phyloP scores from a whole-genome alignment of 768 basidiomycete genomes.

The Russula griseocarnosa region DNA sequence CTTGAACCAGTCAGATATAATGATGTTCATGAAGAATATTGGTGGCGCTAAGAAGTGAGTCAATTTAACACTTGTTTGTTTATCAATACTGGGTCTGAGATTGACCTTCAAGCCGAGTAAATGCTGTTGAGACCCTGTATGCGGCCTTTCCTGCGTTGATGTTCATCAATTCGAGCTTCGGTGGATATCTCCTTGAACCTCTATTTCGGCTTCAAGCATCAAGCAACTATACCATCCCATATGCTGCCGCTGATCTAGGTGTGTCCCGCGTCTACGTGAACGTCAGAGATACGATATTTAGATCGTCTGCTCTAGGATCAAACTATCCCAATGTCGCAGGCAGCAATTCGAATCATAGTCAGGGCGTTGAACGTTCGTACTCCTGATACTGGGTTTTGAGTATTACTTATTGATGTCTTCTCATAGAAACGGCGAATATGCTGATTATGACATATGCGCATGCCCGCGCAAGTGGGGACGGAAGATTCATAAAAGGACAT shows the following conservation, averaged over 20 bases:
- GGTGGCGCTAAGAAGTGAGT: constrained; percentile 38
- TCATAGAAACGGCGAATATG: constrained; percentile 36
- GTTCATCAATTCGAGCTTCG: constrained; percentile 51
- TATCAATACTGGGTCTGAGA: not conserved
- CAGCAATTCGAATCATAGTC: constrained; percentile 5
- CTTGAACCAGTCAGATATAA: constrained; percentile 50
- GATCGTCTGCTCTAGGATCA: constrained; percentile 3
- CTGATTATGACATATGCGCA: constrained; percentile 36
- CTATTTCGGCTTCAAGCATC: constrained; percentile 28
- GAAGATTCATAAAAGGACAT: constrained; percentile 29
- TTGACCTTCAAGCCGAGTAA: constrained; percentile 31
- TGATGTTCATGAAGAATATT: constrained; percentile 47
- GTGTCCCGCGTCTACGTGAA: not conserved
- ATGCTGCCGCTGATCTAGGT: constrained; percentile 29
- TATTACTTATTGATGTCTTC: not conserved
- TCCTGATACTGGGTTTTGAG: not conserved
- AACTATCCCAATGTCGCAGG: constrained; percentile 19
- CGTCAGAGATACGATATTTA: not conserved
- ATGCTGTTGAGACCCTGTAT: constrained; percentile 54
- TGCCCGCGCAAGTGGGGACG: constrained; percentile 32
- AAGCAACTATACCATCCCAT: constrained; percentile 23
- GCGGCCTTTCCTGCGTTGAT: constrained; percentile 49
- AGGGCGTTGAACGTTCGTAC: constrained; percentile 23
- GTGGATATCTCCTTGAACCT: constrained; percentile 32
- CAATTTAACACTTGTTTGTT: not conserved